Evolutionary conservation across 306 rosid species (phyloP), one percentile per base, ranked within the genome.

Genomic region (Begonia peltatifolia): DNA sequence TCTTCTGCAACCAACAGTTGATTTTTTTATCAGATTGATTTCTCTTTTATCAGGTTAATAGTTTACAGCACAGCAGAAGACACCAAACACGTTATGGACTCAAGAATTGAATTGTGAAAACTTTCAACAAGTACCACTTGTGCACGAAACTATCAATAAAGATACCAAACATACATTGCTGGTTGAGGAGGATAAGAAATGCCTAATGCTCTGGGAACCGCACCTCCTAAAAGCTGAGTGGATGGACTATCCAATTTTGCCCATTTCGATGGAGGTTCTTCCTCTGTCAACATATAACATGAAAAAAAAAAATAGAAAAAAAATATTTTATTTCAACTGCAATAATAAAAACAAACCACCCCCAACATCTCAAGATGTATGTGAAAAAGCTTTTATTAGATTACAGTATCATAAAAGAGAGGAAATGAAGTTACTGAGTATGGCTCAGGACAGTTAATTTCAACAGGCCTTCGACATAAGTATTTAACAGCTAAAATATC

Each of bases 241-340:
- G 84, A 53, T 51, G 88, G 83, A 55, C 79, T 62, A 57, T 92
- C 96, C 52, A 79, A 61, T 80, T 81, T 92, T 61, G 93, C 81
- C 25, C 70, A 67, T 76, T 92, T 92, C 25, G 96, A 79, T 43
- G 86, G 75, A 72, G 54, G 48, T 0, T 83, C 93, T 47, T 83
- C 94, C 0, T 92, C 99, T 92, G 76, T 74, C 71, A 42, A 51
- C 55, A 54, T 59, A 5, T 50, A 9, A 23, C 38, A 30, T 30
- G 1, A 46, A 46, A 46, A 46, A 46, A 46, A 7, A 46, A 43
- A 43, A 2, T 46, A 14, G 23, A 59, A 42, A 36, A 36, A 25
- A 9, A 17, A 0, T 17, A 17, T 17, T 17, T 30, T 11, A 30
- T 6, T 38, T 5, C 49, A 46, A 46, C 49, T 10, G 15, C 49